These are phyloP conservation scores for Naganishia liquefaciens DNA, from an alignment of 1,284 basidiomycete genomes.

Conservation along the genomic window DNA sequence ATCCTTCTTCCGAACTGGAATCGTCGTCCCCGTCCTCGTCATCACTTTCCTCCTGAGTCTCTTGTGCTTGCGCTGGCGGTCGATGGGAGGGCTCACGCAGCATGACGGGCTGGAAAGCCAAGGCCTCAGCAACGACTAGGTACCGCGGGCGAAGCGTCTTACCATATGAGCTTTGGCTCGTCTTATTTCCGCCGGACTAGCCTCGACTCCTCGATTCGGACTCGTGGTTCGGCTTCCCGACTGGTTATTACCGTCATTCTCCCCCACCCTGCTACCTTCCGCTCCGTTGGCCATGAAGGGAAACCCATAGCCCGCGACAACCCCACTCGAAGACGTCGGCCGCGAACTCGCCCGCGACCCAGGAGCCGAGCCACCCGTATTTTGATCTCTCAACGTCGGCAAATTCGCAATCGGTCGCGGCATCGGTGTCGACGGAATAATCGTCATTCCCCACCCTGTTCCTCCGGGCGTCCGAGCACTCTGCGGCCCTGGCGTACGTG, in stretches of 20 bases:
- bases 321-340: background rate
- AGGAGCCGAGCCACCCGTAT: background rate
- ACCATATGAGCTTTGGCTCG: constrained; percentile 51
- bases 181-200: constrained; percentile 40
- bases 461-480: constrained; percentile 26
- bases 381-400: constrained; percentile 42
- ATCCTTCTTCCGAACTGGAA: constrained; percentile 37
- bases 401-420: constrained; percentile 53
- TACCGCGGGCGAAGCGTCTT: constrained; percentile 31
- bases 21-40: constrained; percentile 43
- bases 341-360: constrained; percentile 2
- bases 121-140: constrained; percentile 8
- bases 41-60: constrained; percentile 40
- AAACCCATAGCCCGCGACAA: constrained; percentile 8
- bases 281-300: constrained; percentile 10
- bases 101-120: constrained; percentile 47
- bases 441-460: constrained; percentile 35
- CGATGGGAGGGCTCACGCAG: constrained; percentile 44
- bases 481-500: background rate
- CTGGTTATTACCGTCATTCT: background rate
- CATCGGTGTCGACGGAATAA: constrained; percentile 52
- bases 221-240: constrained; percentile 8
- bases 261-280: background rate
- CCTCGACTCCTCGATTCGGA: constrained; percentile 34
- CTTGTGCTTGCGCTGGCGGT: constrained; percentile 24